Percentiles rank a stretch among this genome's conserved stretches.
Evolutionary conservation across 1,139 yeast genomes (phyloP).

Genomic region (Kazachstania sp.): DNA sequence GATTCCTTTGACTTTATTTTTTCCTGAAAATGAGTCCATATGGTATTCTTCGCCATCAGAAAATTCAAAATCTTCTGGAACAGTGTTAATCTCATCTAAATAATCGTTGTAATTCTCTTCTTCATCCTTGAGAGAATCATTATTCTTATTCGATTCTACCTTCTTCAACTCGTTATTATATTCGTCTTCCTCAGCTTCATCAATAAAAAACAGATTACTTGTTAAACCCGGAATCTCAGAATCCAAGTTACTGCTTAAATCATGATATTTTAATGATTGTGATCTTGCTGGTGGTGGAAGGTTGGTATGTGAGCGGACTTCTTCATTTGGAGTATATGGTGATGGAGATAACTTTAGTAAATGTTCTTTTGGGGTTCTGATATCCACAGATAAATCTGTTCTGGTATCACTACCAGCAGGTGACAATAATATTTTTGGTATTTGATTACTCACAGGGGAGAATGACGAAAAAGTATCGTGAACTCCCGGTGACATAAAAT

Average conservation of each 20-base stretch:
- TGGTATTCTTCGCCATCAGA: slow-evolving; percentile 32
- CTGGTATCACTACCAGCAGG: not conserved
- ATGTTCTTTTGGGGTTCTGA: not conserved
- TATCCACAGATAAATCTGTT: not conserved
- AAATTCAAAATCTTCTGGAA: slow-evolving; percentile 56
- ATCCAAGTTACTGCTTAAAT: slow-evolving; percentile 26
- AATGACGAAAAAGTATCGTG: not conserved
- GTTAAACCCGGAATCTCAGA: slow-evolving; percentile 27
- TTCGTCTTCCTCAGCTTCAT: slow-evolving; percentile 30
- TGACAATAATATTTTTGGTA: not conserved
- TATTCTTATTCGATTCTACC: not conserved
- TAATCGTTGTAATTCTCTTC: slow-evolving; percentile 25
- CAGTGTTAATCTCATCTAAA: slow-evolving; percentile 46
- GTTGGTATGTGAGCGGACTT: slow-evolving; percentile 2
- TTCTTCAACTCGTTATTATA: slow-evolving; percentile 14
- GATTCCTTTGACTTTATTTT: not conserved
- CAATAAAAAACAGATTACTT: slow-evolving; percentile 29
- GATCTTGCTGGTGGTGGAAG: slow-evolving; percentile 27
- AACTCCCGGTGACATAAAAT: not conserved
- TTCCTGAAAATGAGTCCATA: not conserved
- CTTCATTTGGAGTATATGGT: not conserved
- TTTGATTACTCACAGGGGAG: not conserved
- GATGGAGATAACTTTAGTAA: not conserved
- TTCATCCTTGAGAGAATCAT: not conserved
- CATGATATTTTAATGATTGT: slow-evolving; percentile 28